phyloP scores from a whole-genome alignment of 2,329 filamentous ascomycete species.

The Sporothrix variecibatus region DNA sequence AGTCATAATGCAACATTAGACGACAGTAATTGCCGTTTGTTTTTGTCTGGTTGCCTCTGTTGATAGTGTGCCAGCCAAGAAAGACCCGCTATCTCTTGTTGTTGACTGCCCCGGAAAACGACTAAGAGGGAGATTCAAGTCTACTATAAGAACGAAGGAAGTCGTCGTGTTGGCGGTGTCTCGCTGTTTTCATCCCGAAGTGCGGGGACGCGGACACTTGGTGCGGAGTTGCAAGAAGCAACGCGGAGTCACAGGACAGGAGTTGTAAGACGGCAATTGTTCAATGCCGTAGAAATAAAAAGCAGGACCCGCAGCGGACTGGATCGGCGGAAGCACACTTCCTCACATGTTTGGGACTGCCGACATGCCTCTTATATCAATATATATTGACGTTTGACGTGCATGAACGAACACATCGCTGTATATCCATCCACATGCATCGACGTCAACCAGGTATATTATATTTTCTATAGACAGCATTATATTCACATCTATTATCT shows the following conservation, averaged over 20 bases:
- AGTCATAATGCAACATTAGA: background rate
- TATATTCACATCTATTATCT: too few species aligned
- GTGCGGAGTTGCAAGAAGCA: background rate
- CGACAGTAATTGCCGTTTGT: background rate
- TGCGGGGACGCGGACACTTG: background rate
- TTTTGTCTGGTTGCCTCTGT: background rate
- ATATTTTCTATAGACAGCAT: too few species aligned
- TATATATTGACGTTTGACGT: background rate
- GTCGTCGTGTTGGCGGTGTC: background rate
- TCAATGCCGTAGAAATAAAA: background rate
- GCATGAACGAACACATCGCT: background rate
- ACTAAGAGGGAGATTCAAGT: background rate
- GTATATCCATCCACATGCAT: background rate
- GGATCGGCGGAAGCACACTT: constrained; percentile 5
- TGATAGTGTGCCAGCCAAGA: background rate
- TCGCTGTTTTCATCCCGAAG: constrained; percentile 4
- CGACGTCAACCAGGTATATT: background rate
- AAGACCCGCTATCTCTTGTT: background rate
- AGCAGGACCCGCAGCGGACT: background rate
- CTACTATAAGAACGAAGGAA: background rate
- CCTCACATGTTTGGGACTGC: background rate
- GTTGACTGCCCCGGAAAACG: background rate
- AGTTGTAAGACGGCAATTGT: background rate
- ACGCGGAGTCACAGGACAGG: background rate
- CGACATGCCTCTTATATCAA: background rate